Base-by-base conservation (phyloP, 768 basidiomycete genomes). In the Lactarius indigo region DNA sequence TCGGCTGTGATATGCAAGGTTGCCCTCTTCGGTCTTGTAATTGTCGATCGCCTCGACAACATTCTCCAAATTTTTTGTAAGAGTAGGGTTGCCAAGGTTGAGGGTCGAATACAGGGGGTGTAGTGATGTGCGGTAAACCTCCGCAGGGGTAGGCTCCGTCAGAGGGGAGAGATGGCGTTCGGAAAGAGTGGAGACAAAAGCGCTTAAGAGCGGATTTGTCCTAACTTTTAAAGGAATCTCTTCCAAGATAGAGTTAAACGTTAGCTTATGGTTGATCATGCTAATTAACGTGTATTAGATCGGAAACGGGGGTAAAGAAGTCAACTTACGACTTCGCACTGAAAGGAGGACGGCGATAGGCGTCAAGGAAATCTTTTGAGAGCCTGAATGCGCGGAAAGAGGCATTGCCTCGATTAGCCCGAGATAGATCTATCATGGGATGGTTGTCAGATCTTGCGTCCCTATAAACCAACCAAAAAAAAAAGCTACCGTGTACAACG, bases 11-110 rank as follows among this genome's bases (percentile, higher is more conserved):
- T 94, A 97, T 61, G 90, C 94, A 70, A 95, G 84, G 77, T 96
- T 96, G 59, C 92, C 91, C 73, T 96, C 92, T 77, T 97, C 95
- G 63, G 91, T 92, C 72, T 88, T 87, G 79, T 94, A 93, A 72
- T 80, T 84, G 78, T 94, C 92, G 66, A 96, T 81, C 0, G 89
- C 86, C 76, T 96, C 93, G 67, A 92, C 86, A 59, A 95, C 87
- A 75, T 89, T 85, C 79, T 93, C 91, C 69, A 96, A 78, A 75
- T 91, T 91, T 74, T 84, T 84, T 62, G 90, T 86, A 59, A 92
- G 80, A 9, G 89, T 85, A 5, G 83, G 79, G 31, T 85, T 84
- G 39, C 90, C 89, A 58, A 92, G 84, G 78, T 92, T 82, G 64
- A 96, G 83, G 59, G 82, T 78, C 9, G 86, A 80, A 79, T 86